Percentiles rank a stretch among this genome's conserved stretches.
Evolutionary conservation across 176 grass and related monocot genomes (phyloP).

Genomic region (Lolium multiflorum): DNA sequence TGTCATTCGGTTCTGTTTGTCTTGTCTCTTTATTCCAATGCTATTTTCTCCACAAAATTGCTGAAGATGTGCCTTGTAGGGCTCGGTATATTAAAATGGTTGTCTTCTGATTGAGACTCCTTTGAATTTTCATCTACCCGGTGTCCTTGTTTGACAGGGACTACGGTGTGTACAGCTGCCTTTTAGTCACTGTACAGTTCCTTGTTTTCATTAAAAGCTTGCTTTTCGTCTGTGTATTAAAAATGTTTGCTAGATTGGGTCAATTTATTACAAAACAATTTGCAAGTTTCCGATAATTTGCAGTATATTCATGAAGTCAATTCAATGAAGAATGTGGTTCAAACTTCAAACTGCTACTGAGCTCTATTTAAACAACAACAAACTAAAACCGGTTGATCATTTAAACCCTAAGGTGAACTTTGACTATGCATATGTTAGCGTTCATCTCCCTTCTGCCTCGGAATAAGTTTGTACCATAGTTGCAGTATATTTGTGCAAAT

Average conservation of each 20-base stretch:
- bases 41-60: constrained; percentile 18
- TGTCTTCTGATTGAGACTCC: constrained; percentile 26
- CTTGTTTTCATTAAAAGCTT: neutral
- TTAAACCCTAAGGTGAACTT: no score
- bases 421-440: neutral
- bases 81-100: constrained; percentile 1
- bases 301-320: neutral
- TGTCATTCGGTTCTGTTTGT: constrained; percentile 21
- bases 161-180: constrained; percentile 7
- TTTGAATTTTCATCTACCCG: constrained; percentile 31
- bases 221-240: constrained; percentile 1
- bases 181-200: neutral
- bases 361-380: neutral
- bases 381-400: neutral
- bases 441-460: neutral
- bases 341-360: neutral
- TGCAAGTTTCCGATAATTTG: neutral
- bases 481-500: neutral
- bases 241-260: constrained; percentile 8
- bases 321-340: neutral
- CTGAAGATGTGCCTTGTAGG: neutral
- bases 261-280: neutral
- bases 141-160: constrained; percentile 24
- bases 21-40: constrained; percentile 29
- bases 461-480: neutral